Evolutionary conservation across 768 basidiomycete genomes (phyloP).

Genomic region (Dioszegia hungarica): DNA sequence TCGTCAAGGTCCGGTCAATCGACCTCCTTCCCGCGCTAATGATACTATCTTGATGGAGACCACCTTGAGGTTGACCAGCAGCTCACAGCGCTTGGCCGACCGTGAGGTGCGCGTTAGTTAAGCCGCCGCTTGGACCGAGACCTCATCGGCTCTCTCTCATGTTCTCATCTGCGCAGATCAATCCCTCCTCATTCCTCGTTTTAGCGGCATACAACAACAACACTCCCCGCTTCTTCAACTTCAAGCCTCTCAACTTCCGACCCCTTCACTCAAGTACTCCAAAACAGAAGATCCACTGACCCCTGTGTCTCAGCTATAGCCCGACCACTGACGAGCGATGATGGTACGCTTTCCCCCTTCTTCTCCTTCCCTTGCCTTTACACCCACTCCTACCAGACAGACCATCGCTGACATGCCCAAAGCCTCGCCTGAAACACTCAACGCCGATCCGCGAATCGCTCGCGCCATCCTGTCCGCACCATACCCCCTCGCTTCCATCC

Average conservation of each 20-base stretch:
- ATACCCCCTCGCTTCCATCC: slow-evolving; percentile 27
- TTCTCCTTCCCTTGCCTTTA: no score
- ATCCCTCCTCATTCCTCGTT: no score
- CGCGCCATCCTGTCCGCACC: slow-evolving; percentile 32
- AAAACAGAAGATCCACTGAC: background rate
- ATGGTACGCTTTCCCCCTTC: no score
- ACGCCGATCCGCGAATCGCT: slow-evolving; percentile 9
- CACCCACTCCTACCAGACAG: background rate
- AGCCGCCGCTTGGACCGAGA: no score
- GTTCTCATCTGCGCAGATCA: no score
- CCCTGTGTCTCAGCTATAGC: background rate
- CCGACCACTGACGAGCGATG: background rate
- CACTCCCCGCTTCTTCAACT: background rate
- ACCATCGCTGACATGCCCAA: slow-evolving; percentile 3
- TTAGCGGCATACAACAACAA: background rate
- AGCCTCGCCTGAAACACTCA: background rate
- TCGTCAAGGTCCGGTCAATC: no score
- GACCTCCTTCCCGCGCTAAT: no score
- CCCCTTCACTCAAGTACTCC: slow-evolving; percentile 4
- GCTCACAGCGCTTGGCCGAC: no score
- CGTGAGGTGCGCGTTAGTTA: no score
- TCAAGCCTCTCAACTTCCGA: background rate
- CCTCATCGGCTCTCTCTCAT: no score
- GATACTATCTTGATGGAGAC: no score
- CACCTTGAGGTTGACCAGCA: no score